phyloP scores from a whole-genome alignment of 2,329 filamentous ascomycete genomes.

The Talaromyces sp. region DNA sequence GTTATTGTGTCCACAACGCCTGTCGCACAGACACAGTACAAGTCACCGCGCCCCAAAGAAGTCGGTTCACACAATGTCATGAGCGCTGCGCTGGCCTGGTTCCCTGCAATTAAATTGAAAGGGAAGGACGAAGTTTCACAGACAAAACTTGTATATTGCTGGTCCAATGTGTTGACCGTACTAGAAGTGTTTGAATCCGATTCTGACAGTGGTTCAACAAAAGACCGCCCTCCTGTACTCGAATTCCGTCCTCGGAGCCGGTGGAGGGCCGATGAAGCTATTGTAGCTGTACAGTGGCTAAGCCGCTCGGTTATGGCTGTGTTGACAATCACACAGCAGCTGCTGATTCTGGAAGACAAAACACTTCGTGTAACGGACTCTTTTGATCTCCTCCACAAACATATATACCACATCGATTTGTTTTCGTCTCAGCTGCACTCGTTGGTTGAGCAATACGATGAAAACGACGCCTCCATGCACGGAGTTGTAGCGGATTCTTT shows the following conservation, averaged over 20 bases:
- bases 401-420: constrained; percentile 85
- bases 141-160: constrained; percentile 90
- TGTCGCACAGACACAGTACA: constrained; percentile 93
- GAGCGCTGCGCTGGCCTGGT: constrained; percentile 94
- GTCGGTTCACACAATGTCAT: constrained; percentile 84
- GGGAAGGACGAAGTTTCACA: constrained; percentile 64
- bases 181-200: constrained; percentile 77
- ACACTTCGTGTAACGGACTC: constrained; percentile 88
- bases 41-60: constrained; percentile 85
- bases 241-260: constrained; percentile 77
- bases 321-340: constrained; percentile 86
- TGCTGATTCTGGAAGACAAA: constrained; percentile 87
- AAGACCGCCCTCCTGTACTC: constrained; percentile 72
- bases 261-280: constrained; percentile 91
- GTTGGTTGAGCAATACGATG: constrained; percentile 82
- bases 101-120: constrained; percentile 91
- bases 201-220: constrained; percentile 54
- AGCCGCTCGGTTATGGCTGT: constrained; percentile 88
- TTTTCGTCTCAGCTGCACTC: constrained; percentile 83
- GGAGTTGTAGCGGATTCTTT: constrained; percentile 96
- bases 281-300: constrained; percentile 95
- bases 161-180: constrained; percentile 96
- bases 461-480: constrained; percentile 84
- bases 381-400: constrained; percentile 84
- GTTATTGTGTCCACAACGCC: constrained; percentile 98